Conservation (phyloP, 176 grass and related monocot species). For the Phragmites australis region DNA sequence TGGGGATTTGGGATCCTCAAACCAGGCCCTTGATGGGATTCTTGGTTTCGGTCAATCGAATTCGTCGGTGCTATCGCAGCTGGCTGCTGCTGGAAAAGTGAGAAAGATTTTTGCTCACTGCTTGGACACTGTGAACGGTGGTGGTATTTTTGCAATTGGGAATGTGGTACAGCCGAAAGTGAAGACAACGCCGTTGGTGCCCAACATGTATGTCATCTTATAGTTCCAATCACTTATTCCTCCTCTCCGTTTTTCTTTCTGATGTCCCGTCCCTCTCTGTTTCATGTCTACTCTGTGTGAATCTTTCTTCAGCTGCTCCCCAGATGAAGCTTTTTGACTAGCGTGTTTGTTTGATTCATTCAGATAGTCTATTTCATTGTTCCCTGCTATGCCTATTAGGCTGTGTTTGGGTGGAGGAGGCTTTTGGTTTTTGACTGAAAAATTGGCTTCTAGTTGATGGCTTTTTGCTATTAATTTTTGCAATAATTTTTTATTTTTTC, state of each 20-base stretch:
- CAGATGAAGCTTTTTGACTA: background rate
- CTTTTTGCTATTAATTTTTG: too few relatives aligned
- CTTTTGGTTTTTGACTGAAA: too few relatives aligned
- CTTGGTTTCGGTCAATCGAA: constrained; percentile 91
- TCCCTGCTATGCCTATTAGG: constrained; percentile 14
- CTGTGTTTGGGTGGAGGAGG: too few relatives aligned
- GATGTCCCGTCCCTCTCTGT: too few relatives aligned
- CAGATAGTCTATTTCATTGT: background rate
- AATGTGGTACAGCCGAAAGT: constrained; percentile 87
- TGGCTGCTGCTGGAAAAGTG: constrained; percentile 70
- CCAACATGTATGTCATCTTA: constrained; percentile 60
- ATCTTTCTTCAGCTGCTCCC: background rate
- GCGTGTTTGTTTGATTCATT: background rate
- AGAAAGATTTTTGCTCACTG: constrained; percentile 90
- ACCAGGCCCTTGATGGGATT: constrained; percentile 85
- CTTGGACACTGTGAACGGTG: constrained; percentile 80
- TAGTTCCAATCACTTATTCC: background rate
- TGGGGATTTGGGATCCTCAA: constrained; percentile 76
- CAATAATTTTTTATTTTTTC: too few relatives aligned
- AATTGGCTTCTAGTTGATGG: too few relatives aligned
- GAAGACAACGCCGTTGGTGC: constrained; percentile 79
- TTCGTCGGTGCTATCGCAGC: constrained; percentile 75
- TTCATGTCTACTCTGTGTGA: background rate
- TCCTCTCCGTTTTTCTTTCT: background rate
- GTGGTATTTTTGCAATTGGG: constrained; percentile 92